phyloP scores from a whole-genome alignment of 352 stramenopile species.

The Peronospora destructor region DNA sequence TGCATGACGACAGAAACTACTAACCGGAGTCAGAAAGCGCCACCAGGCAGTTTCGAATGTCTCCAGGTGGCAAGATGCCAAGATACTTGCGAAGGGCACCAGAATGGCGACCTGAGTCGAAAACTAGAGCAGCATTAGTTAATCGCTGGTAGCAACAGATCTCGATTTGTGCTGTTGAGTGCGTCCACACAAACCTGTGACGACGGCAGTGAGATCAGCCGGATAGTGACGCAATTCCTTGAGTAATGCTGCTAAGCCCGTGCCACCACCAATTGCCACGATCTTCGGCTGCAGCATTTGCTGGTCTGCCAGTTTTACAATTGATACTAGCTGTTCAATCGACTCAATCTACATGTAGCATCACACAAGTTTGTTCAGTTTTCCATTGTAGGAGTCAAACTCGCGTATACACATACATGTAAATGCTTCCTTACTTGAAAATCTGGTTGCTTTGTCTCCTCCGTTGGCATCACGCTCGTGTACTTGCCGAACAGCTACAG shows the following conservation, averaged over 20 bases:
- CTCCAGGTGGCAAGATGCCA: slow-evolving; percentile 71
- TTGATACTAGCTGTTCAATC: slow-evolving; percentile 65
- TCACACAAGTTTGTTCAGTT: not conserved
- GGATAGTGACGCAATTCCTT: slow-evolving; percentile 82
- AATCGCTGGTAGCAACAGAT: not conserved
- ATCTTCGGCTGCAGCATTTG: slow-evolving; percentile 79
- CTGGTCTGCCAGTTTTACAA: slow-evolving; percentile 73
- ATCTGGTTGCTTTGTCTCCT: slow-evolving; percentile 73
- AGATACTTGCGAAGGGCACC: slow-evolving; percentile 76
- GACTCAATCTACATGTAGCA: slow-evolving; percentile 48
- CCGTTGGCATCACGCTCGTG: slow-evolving; percentile 75
- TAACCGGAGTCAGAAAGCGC: slow-evolving; percentile 73
- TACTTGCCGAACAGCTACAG: slow-evolving; percentile 79
- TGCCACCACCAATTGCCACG: slow-evolving; percentile 74
- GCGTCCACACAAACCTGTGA: slow-evolving; percentile 40
- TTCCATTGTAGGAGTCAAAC: not conserved
- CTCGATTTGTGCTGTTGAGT: not conserved
- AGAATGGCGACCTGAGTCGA: slow-evolving; percentile 79
- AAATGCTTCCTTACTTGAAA: slow-evolving; percentile 45
- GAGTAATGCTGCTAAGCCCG: slow-evolving; percentile 71
- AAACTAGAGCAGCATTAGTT: slow-evolving; percentile 34
- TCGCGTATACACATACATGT: not conserved
- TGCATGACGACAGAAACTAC: slow-evolving; percentile 1
- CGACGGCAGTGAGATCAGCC: slow-evolving; percentile 77
- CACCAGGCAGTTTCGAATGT: slow-evolving; percentile 85